A percentile compares a stretch with the other conserved stretches of the same genome.
Evolutionary conservation across 106 monocot species (phyloP).

Genomic region (Hemerocallis citrina): DNA sequence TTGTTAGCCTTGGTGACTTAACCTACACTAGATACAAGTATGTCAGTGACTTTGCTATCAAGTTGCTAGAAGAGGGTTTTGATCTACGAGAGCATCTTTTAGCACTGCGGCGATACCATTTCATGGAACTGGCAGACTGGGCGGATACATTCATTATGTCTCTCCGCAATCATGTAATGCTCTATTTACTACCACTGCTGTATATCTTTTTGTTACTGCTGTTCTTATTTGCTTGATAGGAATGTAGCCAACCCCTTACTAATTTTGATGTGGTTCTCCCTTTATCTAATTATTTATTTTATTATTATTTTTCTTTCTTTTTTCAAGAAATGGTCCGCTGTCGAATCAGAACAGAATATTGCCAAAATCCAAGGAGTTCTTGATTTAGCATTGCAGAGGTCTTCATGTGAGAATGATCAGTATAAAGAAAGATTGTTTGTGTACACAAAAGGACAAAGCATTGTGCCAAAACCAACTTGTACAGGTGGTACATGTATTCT

Average conservation of each 20-base stretch:
- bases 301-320: not conserved
- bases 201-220: not conserved
- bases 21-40: slow-evolving; percentile 64
- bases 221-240: not conserved
- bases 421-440: slow-evolving; percentile 74
- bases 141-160: slow-evolving; percentile 67
- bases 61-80: slow-evolving; percentile 88
- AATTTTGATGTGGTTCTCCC: too few species aligned
- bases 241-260: not conserved
- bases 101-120: slow-evolving; percentile 80
- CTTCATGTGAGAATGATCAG: slow-evolving; percentile 77
- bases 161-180: slow-evolving; percentile 56
- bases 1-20: slow-evolving; percentile 19
- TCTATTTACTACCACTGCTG: not conserved
- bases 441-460: slow-evolving; percentile 24
- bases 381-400: slow-evolving; percentile 71
- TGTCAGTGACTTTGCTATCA: slow-evolving; percentile 79
- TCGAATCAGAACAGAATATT: slow-evolving; percentile 31
- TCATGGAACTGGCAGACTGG: slow-evolving; percentile 95
- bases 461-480: slow-evolving; percentile 14
- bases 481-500: slow-evolving; percentile 24
- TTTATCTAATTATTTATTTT: too few species aligned
- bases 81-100: slow-evolving; percentile 64
- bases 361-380: slow-evolving; percentile 71
- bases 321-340: slow-evolving; percentile 58